phyloP scores from a whole-genome alignment of 306 rosid genomes.

The Vigna radiata region DNA sequence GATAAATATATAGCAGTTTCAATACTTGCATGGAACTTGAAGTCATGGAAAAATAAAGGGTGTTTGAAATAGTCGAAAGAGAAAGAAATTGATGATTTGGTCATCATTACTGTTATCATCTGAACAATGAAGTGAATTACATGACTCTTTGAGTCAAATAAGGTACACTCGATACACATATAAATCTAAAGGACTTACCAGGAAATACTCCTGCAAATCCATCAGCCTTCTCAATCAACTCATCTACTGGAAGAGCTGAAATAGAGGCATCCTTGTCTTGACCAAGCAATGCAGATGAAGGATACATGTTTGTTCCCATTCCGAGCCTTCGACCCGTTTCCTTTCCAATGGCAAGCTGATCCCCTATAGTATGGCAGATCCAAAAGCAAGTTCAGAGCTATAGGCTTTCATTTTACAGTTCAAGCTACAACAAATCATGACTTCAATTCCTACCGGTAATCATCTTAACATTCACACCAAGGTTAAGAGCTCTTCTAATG shows the following conservation, averaged over 20 bases:
- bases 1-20: conserved; percentile 18
- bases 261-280: conserved; percentile 80
- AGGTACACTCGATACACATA: not conserved
- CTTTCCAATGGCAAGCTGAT: conserved; percentile 95
- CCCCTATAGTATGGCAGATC: conserved; percentile 59
- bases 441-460: conserved; percentile 71
- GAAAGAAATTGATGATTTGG: not conserved
- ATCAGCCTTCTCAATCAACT: conserved; percentile 95
- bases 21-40: conserved; percentile 4
- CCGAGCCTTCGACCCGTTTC: conserved; percentile 98
- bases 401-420: not conserved
- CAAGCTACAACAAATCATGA: conserved; percentile 20
- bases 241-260: conserved; percentile 82
- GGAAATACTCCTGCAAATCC: conserved; percentile 99
- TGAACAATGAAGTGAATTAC: not conserved
- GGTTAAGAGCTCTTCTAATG: conserved; percentile 85
- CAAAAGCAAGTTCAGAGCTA: conserved; percentile 18
- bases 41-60: not conserved
- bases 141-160: not conserved
- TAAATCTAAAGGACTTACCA: conserved; percentile 53
- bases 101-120: not conserved
- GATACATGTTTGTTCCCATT: conserved; percentile 99
- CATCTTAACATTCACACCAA: conserved; percentile 98
- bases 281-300: conserved; percentile 92
- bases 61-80: conserved; percentile 27